phyloP scores from a whole-genome alignment of 305 asterid genomes.

The Fraxinus baroniana region DNA sequence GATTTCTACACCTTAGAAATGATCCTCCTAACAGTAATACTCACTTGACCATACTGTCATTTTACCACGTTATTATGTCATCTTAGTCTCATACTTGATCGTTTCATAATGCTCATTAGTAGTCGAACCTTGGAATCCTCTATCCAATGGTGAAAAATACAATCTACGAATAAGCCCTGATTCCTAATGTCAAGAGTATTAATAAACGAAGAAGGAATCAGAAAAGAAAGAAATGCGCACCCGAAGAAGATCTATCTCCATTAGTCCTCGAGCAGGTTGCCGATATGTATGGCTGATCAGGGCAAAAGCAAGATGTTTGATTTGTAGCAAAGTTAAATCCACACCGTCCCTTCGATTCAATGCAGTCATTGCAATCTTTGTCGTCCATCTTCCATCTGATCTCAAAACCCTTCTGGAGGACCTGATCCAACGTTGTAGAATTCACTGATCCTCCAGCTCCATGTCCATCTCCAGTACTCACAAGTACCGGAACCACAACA shows the following conservation, averaged over 20 bases:
- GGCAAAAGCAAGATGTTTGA: slow-evolving; percentile 54
- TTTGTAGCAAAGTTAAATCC: slow-evolving; percentile 38
- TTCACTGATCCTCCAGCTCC: slow-evolving; percentile 23
- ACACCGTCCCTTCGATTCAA: slow-evolving; percentile 51
- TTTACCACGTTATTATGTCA: neutral
- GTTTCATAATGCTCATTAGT: neutral
- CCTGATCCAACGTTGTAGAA: slow-evolving; percentile 29
- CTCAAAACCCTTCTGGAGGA: slow-evolving; percentile 52
- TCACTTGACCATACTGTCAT: neutral
- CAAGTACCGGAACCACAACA: slow-evolving; percentile 47
- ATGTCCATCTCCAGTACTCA: slow-evolving; percentile 11
- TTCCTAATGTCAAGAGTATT: neutral
- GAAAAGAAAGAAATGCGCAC: slow-evolving; percentile 27
- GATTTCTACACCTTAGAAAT: neutral
- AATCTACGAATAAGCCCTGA: neutral
- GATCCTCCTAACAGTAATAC: neutral
- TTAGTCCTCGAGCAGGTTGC: slow-evolving; percentile 32
- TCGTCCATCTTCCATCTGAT: slow-evolving; percentile 51
- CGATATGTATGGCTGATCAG: slow-evolving; percentile 36
- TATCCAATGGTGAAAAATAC: neutral
- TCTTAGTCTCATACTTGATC: neutral
- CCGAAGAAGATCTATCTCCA: slow-evolving; percentile 24
- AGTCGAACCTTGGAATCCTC: neutral
- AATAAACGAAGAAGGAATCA: neutral
- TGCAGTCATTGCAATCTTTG: slow-evolving; percentile 44